phyloP scores from a whole-genome alignment of 352 stramenopile genomes.

The Globisporangium echinulatum region DNA sequence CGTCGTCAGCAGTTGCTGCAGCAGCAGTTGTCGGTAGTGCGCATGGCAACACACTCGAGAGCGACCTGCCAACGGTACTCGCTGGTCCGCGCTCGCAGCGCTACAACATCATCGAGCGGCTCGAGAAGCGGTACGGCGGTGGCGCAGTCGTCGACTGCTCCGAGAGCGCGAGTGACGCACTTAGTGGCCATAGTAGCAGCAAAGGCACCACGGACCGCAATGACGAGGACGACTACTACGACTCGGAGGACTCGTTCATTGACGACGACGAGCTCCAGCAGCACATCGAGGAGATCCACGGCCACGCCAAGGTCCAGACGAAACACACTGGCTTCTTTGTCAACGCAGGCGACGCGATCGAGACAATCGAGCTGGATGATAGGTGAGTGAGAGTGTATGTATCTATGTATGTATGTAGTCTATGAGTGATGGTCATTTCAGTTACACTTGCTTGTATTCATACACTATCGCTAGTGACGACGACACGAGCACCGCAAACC shows the following conservation, averaged over 20 bases:
- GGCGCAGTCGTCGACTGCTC: conserved; percentile 52
- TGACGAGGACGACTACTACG: conserved; percentile 83
- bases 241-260: conserved; percentile 87
- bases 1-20: not conserved
- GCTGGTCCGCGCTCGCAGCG: conserved; percentile 31
- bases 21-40: not conserved
- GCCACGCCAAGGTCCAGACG: conserved; percentile 63
- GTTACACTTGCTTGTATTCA: not conserved
- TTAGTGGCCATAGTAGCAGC: conserved; percentile 11
- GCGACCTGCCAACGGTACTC: conserved; percentile 7
- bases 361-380: conserved; percentile 49
- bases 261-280: conserved; percentile 78
- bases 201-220: conserved; percentile 21
- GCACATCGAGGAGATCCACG: conserved; percentile 79
- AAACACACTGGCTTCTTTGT: conserved; percentile 88
- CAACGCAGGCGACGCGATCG: conserved; percentile 80
- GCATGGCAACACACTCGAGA: not conserved
- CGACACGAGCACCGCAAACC: not conserved
- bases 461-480: conserved; percentile 9
- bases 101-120: conserved; percentile 84
- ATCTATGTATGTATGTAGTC: not conserved
- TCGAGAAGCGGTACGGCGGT: conserved; percentile 80
- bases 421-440: not conserved
- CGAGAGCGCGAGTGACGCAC: conserved; percentile 11
- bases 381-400: conserved; percentile 5